Percentiles rank a stretch among this genome's conserved stretches.
Conservation (phyloP, 2,329 filamentous ascomycete species). For the Sphaerulina populicola region DNA sequence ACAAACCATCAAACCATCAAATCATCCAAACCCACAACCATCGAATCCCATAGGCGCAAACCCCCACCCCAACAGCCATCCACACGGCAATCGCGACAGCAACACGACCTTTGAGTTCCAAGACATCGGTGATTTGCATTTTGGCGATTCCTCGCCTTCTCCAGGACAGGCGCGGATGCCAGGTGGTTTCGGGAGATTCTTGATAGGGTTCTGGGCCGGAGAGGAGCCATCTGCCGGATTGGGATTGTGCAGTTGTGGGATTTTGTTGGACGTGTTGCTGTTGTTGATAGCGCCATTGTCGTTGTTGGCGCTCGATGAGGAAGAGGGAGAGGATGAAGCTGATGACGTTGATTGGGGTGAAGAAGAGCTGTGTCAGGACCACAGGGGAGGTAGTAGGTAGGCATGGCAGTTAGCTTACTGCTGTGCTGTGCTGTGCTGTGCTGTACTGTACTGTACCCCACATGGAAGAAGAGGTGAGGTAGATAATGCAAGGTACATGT, state of each 20-base stretch:
- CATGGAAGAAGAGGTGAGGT: too few species aligned
- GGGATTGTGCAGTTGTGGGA: constrained; percentile 30
- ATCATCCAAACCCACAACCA: constrained; percentile 20
- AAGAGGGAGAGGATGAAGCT: constrained; percentile 58
- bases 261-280: constrained; percentile 6
- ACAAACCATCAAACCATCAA: neutral
- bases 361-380: constrained; percentile 40
- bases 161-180: constrained; percentile 18
- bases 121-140: constrained; percentile 56
- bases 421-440: too few species aligned
- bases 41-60: constrained; percentile 17
- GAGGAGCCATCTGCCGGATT: constrained; percentile 29
- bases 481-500: too few species aligned
- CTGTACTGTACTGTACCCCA: too few species aligned
- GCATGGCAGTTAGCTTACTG: too few species aligned
- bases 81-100: constrained; percentile 43
- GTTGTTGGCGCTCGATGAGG: constrained; percentile 53
- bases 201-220: constrained; percentile 41
- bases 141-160: constrained; percentile 50
- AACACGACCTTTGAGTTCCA: constrained; percentile 51
- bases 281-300: constrained; percentile 37
- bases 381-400: too few species aligned
- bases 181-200: constrained; percentile 31
- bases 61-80: constrained; percentile 21
- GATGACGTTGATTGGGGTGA: constrained; percentile 56